These are phyloP conservation scores for Thermochaetoides thermophila DNA, from an alignment of 495 filamentous ascomycete genomes.

Conservation along the genomic window DNA sequence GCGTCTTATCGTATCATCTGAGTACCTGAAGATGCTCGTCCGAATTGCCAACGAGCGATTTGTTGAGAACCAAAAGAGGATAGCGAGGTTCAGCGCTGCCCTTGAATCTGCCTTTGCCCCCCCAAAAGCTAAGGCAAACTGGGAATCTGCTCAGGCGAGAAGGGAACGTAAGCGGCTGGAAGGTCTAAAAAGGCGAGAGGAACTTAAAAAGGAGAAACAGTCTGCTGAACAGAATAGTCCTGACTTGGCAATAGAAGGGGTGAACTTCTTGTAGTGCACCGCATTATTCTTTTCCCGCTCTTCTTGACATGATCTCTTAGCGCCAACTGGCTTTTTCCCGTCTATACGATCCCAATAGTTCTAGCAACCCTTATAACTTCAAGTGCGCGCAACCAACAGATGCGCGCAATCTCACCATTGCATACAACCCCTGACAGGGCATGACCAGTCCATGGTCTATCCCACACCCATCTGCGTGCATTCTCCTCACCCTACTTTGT, in stretches of 20 bases:
- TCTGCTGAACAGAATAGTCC: constrained; percentile 8
- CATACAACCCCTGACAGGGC: constrained; percentile 1
- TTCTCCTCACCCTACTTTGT: too few species aligned
- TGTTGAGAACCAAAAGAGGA: constrained; percentile 54
- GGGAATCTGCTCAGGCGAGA: constrained; percentile 45
- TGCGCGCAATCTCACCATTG: too few species aligned
- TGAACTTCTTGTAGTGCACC: constrained; percentile 3
- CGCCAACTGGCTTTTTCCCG: constrained; percentile 2
- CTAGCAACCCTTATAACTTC: too few species aligned
- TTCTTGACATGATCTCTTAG: background rate
- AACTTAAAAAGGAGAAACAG: constrained; percentile 11
- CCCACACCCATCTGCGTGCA: background rate
- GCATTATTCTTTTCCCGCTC: background rate
- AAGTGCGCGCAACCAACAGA: too few species aligned
- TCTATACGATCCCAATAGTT: too few species aligned
- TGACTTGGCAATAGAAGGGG: constrained; percentile 7
- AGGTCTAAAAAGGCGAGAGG: constrained; percentile 36
- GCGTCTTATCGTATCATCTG: constrained; percentile 34
- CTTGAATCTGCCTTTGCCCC: constrained; percentile 22
- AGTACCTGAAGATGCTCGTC: constrained; percentile 49
- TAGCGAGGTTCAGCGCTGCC: constrained; percentile 40
- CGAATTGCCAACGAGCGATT: constrained; percentile 64
- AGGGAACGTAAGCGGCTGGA: constrained; percentile 47
- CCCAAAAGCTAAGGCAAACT: constrained; percentile 16
- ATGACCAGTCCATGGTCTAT: background rate